Base-by-base conservation (phyloP, 495 filamentous ascomycete species). In the Bombardia bombarda region DNA sequence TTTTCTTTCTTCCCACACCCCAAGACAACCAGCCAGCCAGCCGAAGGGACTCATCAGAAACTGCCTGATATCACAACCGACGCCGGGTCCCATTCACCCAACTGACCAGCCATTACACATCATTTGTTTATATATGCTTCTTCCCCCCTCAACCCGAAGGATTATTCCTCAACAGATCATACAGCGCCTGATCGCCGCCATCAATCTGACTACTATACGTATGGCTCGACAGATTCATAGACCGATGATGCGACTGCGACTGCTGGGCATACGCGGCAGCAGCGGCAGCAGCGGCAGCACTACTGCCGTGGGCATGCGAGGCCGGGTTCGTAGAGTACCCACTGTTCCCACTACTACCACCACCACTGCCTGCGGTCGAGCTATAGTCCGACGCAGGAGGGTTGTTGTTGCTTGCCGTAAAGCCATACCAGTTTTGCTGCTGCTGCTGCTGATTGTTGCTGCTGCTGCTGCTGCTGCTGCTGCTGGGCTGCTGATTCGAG, bases 191-290 rank as follows among this genome's bases (percentile, higher is more conserved):
- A 2, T 53, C 55, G 4, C 45, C 39, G 10, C 43, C 38, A 4
- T 57, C 53, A 26, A 62, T 60, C n/a, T n/a, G n/a, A 39, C 53
- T 56, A 30, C 48, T 53, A 34, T 62, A 62, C 7, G 56, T 55
- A 17, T 62, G 54, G 14, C 49, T 48, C 7, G 56, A 55, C 21
- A 60, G 44, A 32, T 60, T 57, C 58, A 62, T 55, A 7, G 56
- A 51, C 35, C 56, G 30, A 36, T 59, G 55, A 31, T 52, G 53
- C 12, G 39, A 14, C 41, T 45, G 49, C 26, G 46, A 26, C 21
- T 22, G 38, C 34, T 46, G 47, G 10, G 33, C 33, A 23, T 50
- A 45, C 21, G 32, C 16, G 12, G 43, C 17, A n/a, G 42, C n/a
- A 36, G 22, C 34, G 17, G 25, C 32, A n/a, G 25, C 26, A 2